A percentile compares a stretch with the other conserved stretches of the same genome.
Evolutionary conservation across 768 basidiomycete genomes (phyloP).

Genomic region (Leccinum barrowsii): DNA sequence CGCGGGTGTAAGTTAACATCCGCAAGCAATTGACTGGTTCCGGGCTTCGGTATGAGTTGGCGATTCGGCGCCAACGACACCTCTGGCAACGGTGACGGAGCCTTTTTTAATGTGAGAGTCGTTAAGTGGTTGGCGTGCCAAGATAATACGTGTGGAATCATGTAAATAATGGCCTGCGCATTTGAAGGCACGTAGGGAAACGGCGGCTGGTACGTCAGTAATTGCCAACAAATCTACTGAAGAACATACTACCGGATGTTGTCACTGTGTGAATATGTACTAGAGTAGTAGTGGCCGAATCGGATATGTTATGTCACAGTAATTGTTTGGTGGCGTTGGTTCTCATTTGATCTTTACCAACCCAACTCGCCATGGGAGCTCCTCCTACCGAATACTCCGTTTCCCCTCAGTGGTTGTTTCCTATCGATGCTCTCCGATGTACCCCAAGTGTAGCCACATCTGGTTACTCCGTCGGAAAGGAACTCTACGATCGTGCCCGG

Average conservation of each 20-base stretch:
- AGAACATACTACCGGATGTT: not conserved
- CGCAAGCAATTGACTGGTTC: conserved; percentile 15
- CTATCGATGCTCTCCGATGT: conserved; percentile 49
- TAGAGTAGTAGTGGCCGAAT: not conserved
- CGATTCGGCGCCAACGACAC: conserved; percentile 4
- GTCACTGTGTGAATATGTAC: not conserved
- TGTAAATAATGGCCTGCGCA: not conserved
- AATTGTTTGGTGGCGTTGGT: conserved; percentile 23
- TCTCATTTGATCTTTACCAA: conserved; percentile 6
- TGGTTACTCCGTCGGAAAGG: conserved; percentile 49
- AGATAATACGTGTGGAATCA: not conserved
- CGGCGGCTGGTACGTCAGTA: conserved; percentile 9
- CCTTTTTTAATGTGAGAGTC: not conserved
- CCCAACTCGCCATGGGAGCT: conserved; percentile 17
- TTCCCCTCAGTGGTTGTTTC: conserved; percentile 69
- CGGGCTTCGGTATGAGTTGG: conserved; percentile 21
- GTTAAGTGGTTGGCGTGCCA: not conserved
- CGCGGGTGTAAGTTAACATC: conserved; percentile 28
- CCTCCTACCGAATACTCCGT: conserved; percentile 24
- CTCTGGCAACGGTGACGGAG: conserved; percentile 4
- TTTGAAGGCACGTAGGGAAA: conserved; percentile 4
- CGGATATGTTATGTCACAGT: conserved; percentile 18
- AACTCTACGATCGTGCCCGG: conserved; percentile 74
- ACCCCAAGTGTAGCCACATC: conserved; percentile 57
- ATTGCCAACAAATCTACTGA: conserved; percentile 9